Conservation (phyloP, 192 early-diverging fungal species). For the Lobulomyces angularis region DNA sequence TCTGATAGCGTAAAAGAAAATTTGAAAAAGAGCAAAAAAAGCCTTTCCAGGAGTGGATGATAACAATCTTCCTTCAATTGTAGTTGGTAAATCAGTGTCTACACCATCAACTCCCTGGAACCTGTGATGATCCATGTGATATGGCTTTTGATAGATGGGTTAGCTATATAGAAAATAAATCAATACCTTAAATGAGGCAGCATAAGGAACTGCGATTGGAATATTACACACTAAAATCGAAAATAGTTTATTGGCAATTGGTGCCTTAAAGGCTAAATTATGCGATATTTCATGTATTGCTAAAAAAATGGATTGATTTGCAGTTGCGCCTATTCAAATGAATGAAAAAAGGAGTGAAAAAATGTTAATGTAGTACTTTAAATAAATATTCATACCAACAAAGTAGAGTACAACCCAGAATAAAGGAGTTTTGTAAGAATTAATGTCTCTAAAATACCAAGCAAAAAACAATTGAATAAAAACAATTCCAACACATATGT, state of each 20-base stretch:
- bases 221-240: constrained; percentile 80
- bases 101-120: constrained; percentile 87
- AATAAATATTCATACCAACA: neutral
- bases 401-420: neutral
- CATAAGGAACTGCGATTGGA: constrained; percentile 51
- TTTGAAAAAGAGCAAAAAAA: constrained; percentile 27
- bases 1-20: constrained; percentile 35
- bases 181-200: constrained; percentile 13
- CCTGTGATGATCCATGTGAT: constrained; percentile 95
- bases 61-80: constrained; percentile 68
- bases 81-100: constrained; percentile 85
- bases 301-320: constrained; percentile 69
- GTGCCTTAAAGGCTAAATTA: constrained; percentile 59
- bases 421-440: too few relatives aligned
- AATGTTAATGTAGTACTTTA: constrained; percentile 39
- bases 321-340: constrained; percentile 71
- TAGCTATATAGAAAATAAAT: constrained; percentile 20
- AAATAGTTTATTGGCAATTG: constrained; percentile 66
- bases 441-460: too few relatives aligned
- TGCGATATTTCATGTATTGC: constrained; percentile 91
- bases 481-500: constrained; percentile 52
- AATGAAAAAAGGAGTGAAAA: constrained; percentile 51
- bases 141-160: too few relatives aligned
- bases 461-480: constrained; percentile 62
- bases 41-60: constrained; percentile 18